Evolutionary conservation across 1,284 basidiomycete genomes (phyloP).

Genomic region (Heterobasidion occidentale): DNA sequence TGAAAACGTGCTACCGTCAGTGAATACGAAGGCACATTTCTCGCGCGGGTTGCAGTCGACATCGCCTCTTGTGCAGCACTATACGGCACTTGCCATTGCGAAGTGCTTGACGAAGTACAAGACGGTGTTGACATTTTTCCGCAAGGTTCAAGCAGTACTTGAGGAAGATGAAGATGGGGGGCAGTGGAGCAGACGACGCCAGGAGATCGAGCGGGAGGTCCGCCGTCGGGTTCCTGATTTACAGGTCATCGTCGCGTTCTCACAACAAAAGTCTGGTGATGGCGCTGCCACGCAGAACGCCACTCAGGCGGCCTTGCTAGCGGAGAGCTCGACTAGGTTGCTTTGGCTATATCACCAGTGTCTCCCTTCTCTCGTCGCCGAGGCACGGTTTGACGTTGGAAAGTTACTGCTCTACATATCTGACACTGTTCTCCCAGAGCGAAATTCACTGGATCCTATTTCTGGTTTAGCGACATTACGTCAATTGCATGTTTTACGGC

Average conservation of each 20-base stretch:
- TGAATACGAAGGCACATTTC: conserved; percentile 61
- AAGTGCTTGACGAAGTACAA: conserved; percentile 70
- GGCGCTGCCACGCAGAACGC: conserved; percentile 20
- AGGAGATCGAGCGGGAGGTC: conserved; percentile 71
- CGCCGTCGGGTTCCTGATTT: conserved; percentile 77
- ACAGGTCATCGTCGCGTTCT: conserved; percentile 74
- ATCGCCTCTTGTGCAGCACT: conserved; percentile 77
- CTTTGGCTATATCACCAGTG: conserved; percentile 80
- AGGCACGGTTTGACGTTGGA: conserved; percentile 81
- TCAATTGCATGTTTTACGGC: conserved; percentile 74
- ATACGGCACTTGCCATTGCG: conserved; percentile 66
- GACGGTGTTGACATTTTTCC: conserved; percentile 44
- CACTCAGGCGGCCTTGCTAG: conserved; percentile 49
- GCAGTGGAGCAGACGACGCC: conserved; percentile 55
- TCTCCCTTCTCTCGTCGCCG: conserved; percentile 67
- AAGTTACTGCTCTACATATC: conserved; percentile 60
- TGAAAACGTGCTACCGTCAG: conserved; percentile 71
- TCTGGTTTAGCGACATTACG: conserved; percentile 49
- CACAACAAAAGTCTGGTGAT: conserved; percentile 39
- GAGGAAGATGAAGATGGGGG: conserved; percentile 62
- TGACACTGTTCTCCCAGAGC: conserved; percentile 9
- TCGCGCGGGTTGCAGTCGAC: conserved; percentile 71
- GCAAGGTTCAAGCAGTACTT: conserved; percentile 40
- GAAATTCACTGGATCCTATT: background rate
- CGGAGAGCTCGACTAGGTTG: conserved; percentile 73